Evolutionary conservation across 2,329 filamentous ascomycete species (phyloP).

Genomic region (Monilinia polystroma): DNA sequence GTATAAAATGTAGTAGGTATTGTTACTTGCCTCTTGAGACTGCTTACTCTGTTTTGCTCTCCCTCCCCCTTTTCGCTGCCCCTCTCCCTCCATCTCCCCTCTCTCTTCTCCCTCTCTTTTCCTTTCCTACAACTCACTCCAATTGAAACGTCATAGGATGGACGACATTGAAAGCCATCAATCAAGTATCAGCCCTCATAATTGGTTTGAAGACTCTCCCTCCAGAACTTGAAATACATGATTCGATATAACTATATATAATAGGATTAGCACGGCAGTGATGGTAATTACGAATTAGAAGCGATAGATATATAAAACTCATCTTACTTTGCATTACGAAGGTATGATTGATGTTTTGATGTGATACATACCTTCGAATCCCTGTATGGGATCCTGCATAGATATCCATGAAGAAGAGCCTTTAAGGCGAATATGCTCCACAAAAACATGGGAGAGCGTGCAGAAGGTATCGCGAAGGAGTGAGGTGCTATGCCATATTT

Average conservation of each 20-base stretch:
- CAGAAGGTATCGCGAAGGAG: background rate
- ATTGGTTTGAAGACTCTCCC: too few species aligned
- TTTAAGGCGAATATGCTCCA: background rate
- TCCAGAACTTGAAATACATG: background rate
- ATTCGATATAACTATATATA: background rate
- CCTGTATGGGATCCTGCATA: constrained; percentile 18
- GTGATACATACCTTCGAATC: background rate
- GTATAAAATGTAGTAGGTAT: too few species aligned
- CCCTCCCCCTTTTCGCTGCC: too few species aligned
- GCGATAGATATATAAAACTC: background rate
- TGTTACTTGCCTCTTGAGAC: background rate
- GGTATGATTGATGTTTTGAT: constrained; percentile 2
- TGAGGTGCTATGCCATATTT: background rate
- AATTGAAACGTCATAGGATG: background rate
- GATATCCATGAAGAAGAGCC: background rate
- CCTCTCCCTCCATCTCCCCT: background rate
- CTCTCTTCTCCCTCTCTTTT: too few species aligned
- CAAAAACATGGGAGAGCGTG: constrained; percentile 16
- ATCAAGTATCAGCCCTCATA: too few species aligned
- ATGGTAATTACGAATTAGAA: background rate
- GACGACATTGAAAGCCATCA: too few species aligned
- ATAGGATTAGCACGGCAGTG: background rate
- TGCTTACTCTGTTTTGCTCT: too few species aligned
- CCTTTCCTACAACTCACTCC: background rate
- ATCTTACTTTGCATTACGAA: background rate